phyloP scores from a whole-genome alignment of 2,329 filamentous ascomycete species.

The Aquanectria penicillioides region DNA sequence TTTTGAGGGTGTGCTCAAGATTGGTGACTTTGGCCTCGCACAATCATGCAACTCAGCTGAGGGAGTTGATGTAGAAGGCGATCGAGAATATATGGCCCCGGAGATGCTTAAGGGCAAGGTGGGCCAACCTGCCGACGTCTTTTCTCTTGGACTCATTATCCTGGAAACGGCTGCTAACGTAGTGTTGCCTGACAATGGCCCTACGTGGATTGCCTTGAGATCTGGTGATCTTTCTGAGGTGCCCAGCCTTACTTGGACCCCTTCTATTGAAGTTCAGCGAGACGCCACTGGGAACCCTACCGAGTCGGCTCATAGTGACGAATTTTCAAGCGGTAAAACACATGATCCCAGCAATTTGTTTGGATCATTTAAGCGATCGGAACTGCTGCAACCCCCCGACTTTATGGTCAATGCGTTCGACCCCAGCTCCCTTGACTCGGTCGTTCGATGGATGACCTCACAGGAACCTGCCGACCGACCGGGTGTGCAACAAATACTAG shows the following conservation, averaged over 20 bases:
- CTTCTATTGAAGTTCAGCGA: slow-evolving; percentile 74
- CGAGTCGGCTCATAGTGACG: slow-evolving; percentile 50
- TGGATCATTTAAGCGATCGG: slow-evolving; percentile 59
- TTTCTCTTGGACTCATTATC: slow-evolving; percentile 92
- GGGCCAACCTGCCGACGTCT: slow-evolving; percentile 92
- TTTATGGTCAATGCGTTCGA: slow-evolving; percentile 89
- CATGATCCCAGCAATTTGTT: slow-evolving; percentile 51
- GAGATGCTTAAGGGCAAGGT: slow-evolving; percentile 89
- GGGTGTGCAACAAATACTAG: slow-evolving; percentile 76
- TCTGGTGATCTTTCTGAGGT: slow-evolving; percentile 90
- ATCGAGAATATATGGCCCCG: slow-evolving; percentile 94
- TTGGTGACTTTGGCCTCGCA: slow-evolving; percentile 88
- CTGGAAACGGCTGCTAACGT: slow-evolving; percentile 96
- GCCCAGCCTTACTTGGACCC: slow-evolving; percentile 86
- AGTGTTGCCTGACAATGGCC: slow-evolving; percentile 90
- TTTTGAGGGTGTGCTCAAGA: slow-evolving; percentile 84
- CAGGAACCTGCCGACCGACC: slow-evolving; percentile 80
- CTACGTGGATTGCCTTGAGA: slow-evolving; percentile 88
- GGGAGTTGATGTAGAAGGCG: slow-evolving; percentile 88
- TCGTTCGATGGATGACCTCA: slow-evolving; percentile 89
- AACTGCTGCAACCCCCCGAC: slow-evolving; percentile 72
- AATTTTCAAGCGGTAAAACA: slow-evolving; percentile 44
- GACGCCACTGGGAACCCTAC: slow-evolving; percentile 71
- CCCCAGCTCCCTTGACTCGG: slow-evolving; percentile 79
- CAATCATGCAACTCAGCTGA: slow-evolving; percentile 79